A percentile compares a stretch with the other conserved stretches of the same genome.
Evolutionary conservation across 2,329 filamentous ascomycete genomes (phyloP).

Genomic region (Lasiodiplodia sp.): DNA sequence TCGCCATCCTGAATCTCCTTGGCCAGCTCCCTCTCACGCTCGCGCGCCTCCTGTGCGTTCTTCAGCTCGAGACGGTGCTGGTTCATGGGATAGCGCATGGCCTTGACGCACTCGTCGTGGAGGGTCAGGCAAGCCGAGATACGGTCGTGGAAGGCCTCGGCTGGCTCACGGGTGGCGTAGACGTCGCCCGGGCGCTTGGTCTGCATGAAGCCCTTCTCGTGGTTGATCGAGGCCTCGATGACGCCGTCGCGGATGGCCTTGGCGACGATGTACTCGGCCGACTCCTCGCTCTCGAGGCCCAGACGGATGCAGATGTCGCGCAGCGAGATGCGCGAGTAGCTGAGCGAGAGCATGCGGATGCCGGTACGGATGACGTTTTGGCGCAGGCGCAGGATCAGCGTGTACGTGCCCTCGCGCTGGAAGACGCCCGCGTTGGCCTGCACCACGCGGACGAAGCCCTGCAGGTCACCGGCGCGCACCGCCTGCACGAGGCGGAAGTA

Average conservation of each 20-base stretch:
- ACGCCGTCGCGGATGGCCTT: constrained; percentile 97
- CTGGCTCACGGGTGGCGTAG: constrained; percentile 93
- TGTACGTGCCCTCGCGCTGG: constrained; percentile 93
- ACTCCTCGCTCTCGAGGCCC: constrained; percentile 93
- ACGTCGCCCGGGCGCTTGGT: constrained; percentile 94
- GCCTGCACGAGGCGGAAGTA: constrained; percentile 95
- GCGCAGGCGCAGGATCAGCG: constrained; percentile 88
- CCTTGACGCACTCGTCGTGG: constrained; percentile 98
- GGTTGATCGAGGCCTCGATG: constrained; percentile 88
- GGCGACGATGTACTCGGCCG: constrained; percentile 97
- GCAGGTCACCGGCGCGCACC: constrained; percentile 93
- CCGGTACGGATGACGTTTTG: constrained; percentile 99
- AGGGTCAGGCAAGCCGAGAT: constrained; percentile 90
- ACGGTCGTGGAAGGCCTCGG: constrained; percentile 96
- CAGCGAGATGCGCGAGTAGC: constrained; percentile 95
- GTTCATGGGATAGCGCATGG: constrained; percentile 99
- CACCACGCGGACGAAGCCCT: constrained; percentile 89
- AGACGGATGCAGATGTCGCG: constrained; percentile 97
- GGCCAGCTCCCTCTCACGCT: constrained; percentile 93
- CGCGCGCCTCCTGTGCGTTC: constrained; percentile 97
- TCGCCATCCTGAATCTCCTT: constrained; percentile 99
- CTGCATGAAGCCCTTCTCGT: constrained; percentile 94
- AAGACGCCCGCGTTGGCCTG: constrained; percentile 83
- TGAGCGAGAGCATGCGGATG: constrained; percentile 98
- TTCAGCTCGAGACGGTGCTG: constrained; percentile 96